Conservation (phyloP, 2,329 filamentous ascomycete genomes). For the Stachybotrys echinatus region DNA sequence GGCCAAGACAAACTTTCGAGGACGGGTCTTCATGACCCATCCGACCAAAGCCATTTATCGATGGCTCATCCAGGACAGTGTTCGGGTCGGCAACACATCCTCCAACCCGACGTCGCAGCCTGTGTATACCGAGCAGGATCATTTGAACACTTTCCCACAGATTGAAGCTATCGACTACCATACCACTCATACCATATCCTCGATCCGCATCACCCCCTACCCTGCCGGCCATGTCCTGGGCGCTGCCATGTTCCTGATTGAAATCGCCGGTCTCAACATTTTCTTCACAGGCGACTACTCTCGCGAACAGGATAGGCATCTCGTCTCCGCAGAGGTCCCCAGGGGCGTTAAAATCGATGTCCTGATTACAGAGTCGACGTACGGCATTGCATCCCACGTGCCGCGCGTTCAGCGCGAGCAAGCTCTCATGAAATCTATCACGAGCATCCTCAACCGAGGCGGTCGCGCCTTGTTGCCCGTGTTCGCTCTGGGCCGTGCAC, state of each 20-base stretch:
- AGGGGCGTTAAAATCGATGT: conserved; percentile 89
- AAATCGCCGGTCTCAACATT: conserved; percentile 94
- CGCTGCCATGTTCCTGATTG: conserved; percentile 96
- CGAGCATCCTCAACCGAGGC: conserved; percentile 81
- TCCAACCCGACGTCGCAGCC: conserved; percentile 62
- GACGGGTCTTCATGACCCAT: conserved; percentile 98
- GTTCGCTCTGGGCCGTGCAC: conserved; percentile 87
- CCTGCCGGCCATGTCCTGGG: conserved; percentile 97
- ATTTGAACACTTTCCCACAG: conserved; percentile 84
- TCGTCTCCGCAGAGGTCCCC: conserved; percentile 89
- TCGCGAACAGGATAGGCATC: conserved; percentile 87
- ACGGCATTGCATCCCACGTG: conserved; percentile 90
- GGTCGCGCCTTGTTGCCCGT: conserved; percentile 92
- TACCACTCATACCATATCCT: conserved; percentile 94
- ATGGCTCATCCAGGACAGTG: conserved; percentile 96
- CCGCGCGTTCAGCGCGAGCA: conserved; percentile 88
- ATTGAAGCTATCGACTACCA: conserved; percentile 99
- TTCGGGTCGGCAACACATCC: conserved; percentile 74
- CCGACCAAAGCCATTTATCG: conserved; percentile 99
- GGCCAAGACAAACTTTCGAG: conserved; percentile 95
- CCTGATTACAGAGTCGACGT: conserved; percentile 95
- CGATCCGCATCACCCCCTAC: conserved; percentile 93
- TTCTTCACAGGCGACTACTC: conserved; percentile 98
- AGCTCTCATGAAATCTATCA: conserved; percentile 92
- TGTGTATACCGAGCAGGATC: conserved; percentile 92